Evolutionary conservation across 805 yeast species (phyloP).

Genomic region (Jamesozyma jinghongensis): DNA sequence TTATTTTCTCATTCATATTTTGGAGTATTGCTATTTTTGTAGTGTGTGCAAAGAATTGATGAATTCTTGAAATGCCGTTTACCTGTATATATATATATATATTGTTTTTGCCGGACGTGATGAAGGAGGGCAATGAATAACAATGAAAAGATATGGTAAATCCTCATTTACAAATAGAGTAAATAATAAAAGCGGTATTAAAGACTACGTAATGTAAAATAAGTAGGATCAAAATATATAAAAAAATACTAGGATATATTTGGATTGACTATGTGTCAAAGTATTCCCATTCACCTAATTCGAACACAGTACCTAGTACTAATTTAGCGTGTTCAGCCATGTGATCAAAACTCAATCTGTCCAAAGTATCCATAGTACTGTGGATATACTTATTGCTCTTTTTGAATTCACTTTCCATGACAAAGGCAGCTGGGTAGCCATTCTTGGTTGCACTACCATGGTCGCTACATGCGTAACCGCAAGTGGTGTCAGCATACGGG

Average conservation of each 20-base stretch:
- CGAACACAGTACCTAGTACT: conserved; percentile 63
- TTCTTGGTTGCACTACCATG: conserved; percentile 76
- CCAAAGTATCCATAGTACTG: conserved; percentile 69
- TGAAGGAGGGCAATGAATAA: too few relatives aligned
- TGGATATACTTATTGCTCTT: conserved; percentile 65
- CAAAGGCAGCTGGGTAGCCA: conserved; percentile 80
- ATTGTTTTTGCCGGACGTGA: too few relatives aligned
- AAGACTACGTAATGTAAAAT: too few relatives aligned
- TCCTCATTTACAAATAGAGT: too few relatives aligned
- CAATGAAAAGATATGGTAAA: too few relatives aligned
- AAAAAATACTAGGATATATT: too few relatives aligned
- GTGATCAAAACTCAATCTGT: conserved; percentile 67
- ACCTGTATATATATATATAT: too few relatives aligned
- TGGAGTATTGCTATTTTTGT: too few relatives aligned
- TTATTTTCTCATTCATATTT: not conserved
- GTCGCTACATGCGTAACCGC: conserved; percentile 93
- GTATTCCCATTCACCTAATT: conserved; percentile 39
- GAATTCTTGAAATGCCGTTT: too few relatives aligned
- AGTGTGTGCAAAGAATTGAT: too few relatives aligned
- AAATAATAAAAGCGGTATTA: too few relatives aligned
- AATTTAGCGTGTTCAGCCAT: conserved; percentile 73
- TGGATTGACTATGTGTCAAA: not conserved
- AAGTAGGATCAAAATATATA: too few relatives aligned
- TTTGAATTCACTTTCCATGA: conserved; percentile 66
- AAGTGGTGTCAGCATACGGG: conserved; percentile 61